These are phyloP conservation scores for Zostera marina DNA, from an alignment of 116 monocot genomes.

Conservation along the genomic window DNA sequence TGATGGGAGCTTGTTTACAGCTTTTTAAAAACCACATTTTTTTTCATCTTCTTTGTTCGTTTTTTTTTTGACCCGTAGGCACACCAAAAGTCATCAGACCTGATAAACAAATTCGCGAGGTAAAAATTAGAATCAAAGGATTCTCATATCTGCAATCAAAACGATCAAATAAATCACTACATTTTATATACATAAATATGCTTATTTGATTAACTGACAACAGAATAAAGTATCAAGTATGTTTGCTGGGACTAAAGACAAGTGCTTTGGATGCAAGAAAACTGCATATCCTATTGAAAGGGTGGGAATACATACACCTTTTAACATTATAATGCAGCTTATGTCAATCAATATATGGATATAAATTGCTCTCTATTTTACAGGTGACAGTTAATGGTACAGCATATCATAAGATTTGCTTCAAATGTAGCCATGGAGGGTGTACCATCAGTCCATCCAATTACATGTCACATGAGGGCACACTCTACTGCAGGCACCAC, in stretches of 20 bases:
- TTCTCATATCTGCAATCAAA: too few species aligned
- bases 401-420: constrained; percentile 68
- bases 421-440: constrained; percentile 80
- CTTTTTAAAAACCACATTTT: too few species aligned
- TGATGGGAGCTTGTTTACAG: too few species aligned
- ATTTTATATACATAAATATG: background rate
- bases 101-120: constrained; percentile 42
- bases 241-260: constrained; percentile 78
- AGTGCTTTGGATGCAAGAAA: constrained; percentile 74
- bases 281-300: constrained; percentile 83
- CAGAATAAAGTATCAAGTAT: constrained; percentile 38
- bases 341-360: too few species aligned
- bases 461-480: constrained; percentile 74
- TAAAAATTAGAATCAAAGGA: too few species aligned
- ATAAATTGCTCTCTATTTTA: background rate
- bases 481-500: constrained; percentile 76
- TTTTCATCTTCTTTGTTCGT: background rate
- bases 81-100: constrained; percentile 58
- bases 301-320: constrained; percentile 13
- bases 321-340: background rate
- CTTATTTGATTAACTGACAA: too few species aligned
- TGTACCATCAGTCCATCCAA: constrained; percentile 74
- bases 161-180: too few species aligned
- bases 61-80: constrained; percentile 14
- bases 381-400: constrained; percentile 66